A percentile compares a stretch with the other conserved stretches of the same genome.
Evolutionary conservation across 331 rosid genomes (phyloP).

Genomic region (Quercus phellos): DNA sequence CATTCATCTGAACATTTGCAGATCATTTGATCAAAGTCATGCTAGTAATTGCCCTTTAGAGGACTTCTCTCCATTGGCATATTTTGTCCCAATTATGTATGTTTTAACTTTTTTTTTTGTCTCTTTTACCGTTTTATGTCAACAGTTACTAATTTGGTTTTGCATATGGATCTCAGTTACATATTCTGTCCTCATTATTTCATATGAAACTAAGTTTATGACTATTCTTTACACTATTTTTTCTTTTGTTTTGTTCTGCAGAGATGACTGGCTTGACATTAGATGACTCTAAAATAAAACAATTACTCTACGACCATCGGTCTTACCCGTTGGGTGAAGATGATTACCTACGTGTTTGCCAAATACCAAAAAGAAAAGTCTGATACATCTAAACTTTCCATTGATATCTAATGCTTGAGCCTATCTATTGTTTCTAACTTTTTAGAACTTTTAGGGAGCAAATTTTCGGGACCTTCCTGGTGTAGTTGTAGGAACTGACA

Average conservation of each 20-base stretch:
- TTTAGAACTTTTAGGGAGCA: slow-evolving; percentile 62
- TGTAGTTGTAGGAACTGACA: slow-evolving; percentile 71
- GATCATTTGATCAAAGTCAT: not conserved
- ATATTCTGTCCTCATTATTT: not conserved
- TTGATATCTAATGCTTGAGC: slow-evolving; percentile 4
- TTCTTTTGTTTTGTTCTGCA: slow-evolving; percentile 27
- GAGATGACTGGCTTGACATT: slow-evolving; percentile 65
- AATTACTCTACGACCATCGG: slow-evolving; percentile 66
- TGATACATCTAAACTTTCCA: slow-evolving; percentile 7
- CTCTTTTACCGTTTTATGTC: not conserved
- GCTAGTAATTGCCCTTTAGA: not conserved
- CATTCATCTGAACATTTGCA: not conserved
- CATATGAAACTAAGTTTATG: not conserved
- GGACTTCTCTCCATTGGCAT: not conserved
- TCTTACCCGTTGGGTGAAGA: slow-evolving; percentile 50
- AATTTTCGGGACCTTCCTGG: slow-evolving; percentile 95
- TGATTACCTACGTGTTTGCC: slow-evolving; percentile 73
- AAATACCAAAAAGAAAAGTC: slow-evolving; percentile 93
- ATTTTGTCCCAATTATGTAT: not conserved
- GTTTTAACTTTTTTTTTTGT: not conserved
- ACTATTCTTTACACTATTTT: not conserved
- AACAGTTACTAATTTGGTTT: not conserved
- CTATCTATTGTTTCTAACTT: slow-evolving; percentile 20
- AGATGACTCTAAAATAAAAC: slow-evolving; percentile 20
- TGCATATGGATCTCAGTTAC: not conserved